Evolutionary conservation across 2,329 filamentous ascomycete genomes (phyloP), one percentile per base, ranked within the genome.

Genomic region (Scedosporium boydii): DNA sequence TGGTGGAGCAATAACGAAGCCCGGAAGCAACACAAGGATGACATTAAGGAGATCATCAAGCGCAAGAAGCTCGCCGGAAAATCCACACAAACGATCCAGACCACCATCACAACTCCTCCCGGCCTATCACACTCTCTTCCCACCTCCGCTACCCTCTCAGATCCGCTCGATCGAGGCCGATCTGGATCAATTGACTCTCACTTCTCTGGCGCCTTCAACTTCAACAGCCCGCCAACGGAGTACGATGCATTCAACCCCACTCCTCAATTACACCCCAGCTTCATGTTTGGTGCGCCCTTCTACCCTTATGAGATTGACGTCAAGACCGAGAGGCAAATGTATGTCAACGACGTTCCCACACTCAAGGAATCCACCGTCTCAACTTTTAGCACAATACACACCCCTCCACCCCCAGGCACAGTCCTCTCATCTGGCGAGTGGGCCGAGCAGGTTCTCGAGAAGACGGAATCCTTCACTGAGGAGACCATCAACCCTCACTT

Each of bases 1-100:
- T 99, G 95, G 95, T 99, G 95, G 95, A 90, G 88, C 77, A 97
- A 95, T 81, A 89, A 90, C 71, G 92, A 96, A 66, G 86, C 89
- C 71, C 84, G 95, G 68, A 86, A 88, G 69, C 79, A 87, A 63
- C 91, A 97, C 74, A 99, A 98, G 79, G 95, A 98, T 73, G 80
- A 88, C 68, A 96, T 99, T 82, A 99, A 99, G 83, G 88, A 89
- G 76, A 91, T 93, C 76, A 98, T 99, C 81, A 97, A 96, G 85
- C 86, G 88, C 73, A 98, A 95, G 73, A 98, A 98, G 84, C 82
- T 96, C 68, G 87, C 87, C 27, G 93, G 97, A 77, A 96, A 96
- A 85, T 81, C 85, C 60, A 82, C 86, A 60, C 77, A 81, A 69
- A 78, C 78, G 55, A 79, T 84, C 62, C 79, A 81, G 66, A 81